Conservation (phyloP, 768 basidiomycete species). For the Lentinula sp. region DNA sequence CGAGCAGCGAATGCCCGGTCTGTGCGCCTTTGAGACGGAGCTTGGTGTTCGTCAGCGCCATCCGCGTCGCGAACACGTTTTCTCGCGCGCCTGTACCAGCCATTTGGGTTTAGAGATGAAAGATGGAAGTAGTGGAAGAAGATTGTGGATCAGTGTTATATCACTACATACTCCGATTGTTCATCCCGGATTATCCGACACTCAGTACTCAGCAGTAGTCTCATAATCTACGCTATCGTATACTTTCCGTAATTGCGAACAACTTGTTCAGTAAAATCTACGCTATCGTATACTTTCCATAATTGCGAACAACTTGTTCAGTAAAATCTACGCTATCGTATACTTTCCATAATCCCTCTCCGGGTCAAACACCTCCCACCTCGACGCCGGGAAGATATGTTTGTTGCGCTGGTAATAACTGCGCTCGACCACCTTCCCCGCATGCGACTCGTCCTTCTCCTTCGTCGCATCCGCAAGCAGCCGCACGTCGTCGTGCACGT, state of each 20-base stretch:
- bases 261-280: too few species aligned
- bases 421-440: constrained; percentile 96
- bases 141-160: not conserved
- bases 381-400: constrained; percentile 93
- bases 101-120: constrained; percentile 39
- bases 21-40: constrained; percentile 86
- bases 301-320: too few species aligned
- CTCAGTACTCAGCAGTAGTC: too few species aligned
- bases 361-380: constrained; percentile 97
- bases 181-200: too few species aligned
- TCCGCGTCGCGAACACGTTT: constrained; percentile 94
- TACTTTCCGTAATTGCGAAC: too few species aligned
- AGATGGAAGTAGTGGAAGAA: not conserved
- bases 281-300: too few species aligned
- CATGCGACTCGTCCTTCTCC: constrained; percentile 98
- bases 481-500: constrained; percentile 98
- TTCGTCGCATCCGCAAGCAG: constrained; percentile 89
- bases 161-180: too few species aligned
- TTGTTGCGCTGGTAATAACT: constrained; percentile 96
- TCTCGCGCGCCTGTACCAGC: constrained; percentile 88
- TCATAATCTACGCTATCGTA: too few species aligned
- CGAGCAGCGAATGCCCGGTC: constrained; percentile 90
- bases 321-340: too few species aligned
- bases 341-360: constrained; percentile 93
- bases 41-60: constrained; percentile 94